These are phyloP conservation scores for Paramecium bursaria DNA, from an alignment of 73 alveolate species.

Conservation along the genomic window DNA sequence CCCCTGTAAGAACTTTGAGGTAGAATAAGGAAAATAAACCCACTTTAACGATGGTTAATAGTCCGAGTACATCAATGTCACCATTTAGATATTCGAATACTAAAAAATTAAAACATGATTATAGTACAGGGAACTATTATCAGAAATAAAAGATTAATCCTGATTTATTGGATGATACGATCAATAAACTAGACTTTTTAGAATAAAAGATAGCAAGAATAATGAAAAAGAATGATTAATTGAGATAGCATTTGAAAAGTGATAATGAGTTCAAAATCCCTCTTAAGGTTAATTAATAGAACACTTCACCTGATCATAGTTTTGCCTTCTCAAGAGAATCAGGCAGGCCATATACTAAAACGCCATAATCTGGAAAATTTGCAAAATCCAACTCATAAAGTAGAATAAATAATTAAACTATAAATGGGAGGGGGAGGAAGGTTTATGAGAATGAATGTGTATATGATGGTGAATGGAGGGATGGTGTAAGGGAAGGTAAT, in stretches of 20 bases:
- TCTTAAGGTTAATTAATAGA: neutral
- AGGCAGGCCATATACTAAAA: neutral
- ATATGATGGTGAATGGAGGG: constrained; percentile 57
- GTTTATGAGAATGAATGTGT: constrained; percentile 62
- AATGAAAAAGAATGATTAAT: constrained; percentile 33
- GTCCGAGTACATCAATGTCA: constrained; percentile 27
- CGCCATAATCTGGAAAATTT: constrained; percentile 1
- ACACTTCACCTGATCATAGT: neutral
- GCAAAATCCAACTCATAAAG: neutral
- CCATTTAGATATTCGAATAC: constrained; percentile 23
- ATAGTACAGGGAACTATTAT: neutral
- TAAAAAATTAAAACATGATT: constrained; percentile 1
- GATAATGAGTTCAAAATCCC: neutral
- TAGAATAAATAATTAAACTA: neutral
- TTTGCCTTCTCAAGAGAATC: neutral
- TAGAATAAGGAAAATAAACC: no score
- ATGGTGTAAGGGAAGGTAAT: constrained; percentile 63
- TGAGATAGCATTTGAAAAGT: constrained; percentile 7
- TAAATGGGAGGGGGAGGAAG: constrained; percentile 39
- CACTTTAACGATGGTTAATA: no score
- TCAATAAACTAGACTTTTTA: constrained; percentile 22
- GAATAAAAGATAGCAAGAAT: constrained; percentile 24
- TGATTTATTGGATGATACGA: constrained; percentile 31
- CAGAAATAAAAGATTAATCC: neutral
- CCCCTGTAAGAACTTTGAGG: neutral